phyloP scores from a whole-genome alignment of 495 filamentous ascomycete species.

The Letharia lupina region DNA sequence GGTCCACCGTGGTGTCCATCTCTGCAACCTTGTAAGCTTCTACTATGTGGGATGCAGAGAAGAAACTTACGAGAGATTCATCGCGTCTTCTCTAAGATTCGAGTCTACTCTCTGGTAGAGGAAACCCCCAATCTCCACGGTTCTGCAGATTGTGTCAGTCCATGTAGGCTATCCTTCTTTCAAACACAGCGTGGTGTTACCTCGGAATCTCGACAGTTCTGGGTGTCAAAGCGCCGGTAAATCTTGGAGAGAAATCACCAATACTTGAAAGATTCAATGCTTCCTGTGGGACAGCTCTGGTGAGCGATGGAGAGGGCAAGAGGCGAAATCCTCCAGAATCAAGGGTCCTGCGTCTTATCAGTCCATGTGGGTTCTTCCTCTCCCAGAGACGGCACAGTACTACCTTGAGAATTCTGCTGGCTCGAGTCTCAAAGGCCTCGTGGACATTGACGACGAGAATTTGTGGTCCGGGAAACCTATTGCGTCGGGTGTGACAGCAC shows the following conservation, averaged over 20 bases:
- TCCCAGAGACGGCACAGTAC: background rate
- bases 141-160: background rate
- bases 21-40: background rate
- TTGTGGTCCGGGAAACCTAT: too few species aligned
- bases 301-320: background rate
- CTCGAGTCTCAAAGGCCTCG: background rate
- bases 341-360: background rate
- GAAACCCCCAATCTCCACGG: background rate
- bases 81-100: background rate
- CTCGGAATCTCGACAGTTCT: background rate
- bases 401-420: background rate
- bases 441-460: background rate
- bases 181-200: background rate
- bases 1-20: background rate
- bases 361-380: background rate
- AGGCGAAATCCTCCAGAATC: background rate
- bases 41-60: background rate
- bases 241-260: background rate
- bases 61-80: background rate
- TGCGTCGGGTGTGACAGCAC: background rate
- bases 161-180: too few species aligned
- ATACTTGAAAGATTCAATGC: background rate
- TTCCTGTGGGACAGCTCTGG: background rate
- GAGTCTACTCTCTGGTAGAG: background rate
- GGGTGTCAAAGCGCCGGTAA: background rate